A percentile compares a stretch with the other conserved stretches of the same genome.
Evolutionary conservation across 2,329 filamentous ascomycete genomes (phyloP).

Genomic region (Phialophora expanda): DNA sequence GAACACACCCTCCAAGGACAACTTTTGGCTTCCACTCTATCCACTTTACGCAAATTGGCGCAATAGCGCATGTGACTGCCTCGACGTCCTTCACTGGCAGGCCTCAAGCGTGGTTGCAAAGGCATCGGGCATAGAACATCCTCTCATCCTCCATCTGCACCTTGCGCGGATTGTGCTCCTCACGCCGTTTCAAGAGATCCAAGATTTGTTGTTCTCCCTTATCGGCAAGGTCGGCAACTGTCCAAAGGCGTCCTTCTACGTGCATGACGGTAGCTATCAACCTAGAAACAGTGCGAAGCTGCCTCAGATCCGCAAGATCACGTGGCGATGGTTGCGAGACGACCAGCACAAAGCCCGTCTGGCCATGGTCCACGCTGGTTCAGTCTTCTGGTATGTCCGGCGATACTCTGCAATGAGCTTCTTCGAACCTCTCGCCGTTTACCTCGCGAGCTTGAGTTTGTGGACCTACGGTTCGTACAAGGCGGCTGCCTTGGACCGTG

Average conservation of each 20-base stretch:
- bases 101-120: constrained; percentile 60
- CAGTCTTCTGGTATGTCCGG: constrained; percentile 59
- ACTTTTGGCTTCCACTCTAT: constrained; percentile 56
- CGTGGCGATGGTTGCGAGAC: constrained; percentile 57
- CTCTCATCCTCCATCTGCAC: constrained; percentile 62
- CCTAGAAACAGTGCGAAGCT: constrained; percentile 34
- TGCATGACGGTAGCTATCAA: constrained; percentile 38
- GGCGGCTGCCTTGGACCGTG: constrained; percentile 33
- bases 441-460: constrained; percentile 54
- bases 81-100: constrained; percentile 65
- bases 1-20: constrained; percentile 45
- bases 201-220: constrained; percentile 40
- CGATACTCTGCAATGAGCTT: constrained; percentile 57
- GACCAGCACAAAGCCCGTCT: constrained; percentile 64
- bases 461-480: constrained; percentile 54
- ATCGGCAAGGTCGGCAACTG: constrained; percentile 34
- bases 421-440: constrained; percentile 54
- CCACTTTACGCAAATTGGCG: constrained; percentile 55
- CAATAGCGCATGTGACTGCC: constrained; percentile 51
- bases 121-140: constrained; percentile 58
- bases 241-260: constrained; percentile 35
- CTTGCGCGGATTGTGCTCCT: constrained; percentile 60
- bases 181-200: constrained; percentile 55
- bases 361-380: constrained; percentile 60
- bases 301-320: constrained; percentile 43